Percentiles rank a stretch among this genome's conserved stretches.
These are phyloP conservation scores for Beauveria medogensis DNA, from an alignment of 2,329 filamentous ascomycete species.

Conservation along the genomic window DNA sequence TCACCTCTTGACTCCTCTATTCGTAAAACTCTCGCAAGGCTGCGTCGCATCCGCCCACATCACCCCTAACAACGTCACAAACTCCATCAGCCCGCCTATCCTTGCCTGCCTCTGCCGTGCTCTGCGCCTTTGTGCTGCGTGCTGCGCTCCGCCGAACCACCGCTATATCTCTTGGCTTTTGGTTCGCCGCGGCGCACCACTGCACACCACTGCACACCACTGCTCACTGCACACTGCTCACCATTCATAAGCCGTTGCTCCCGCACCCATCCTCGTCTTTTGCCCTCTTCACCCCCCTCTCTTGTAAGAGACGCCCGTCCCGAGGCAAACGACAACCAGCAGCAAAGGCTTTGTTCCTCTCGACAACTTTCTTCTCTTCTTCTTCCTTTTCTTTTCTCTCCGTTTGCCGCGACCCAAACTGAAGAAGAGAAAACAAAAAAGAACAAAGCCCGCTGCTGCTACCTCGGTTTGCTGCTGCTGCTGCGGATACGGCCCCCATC, in stretches of 20 bases:
- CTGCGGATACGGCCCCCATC: constrained; percentile 1
- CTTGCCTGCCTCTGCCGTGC: neutral
- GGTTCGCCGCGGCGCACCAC: neutral
- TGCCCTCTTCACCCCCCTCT: constrained; percentile 17
- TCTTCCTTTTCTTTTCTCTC: neutral
- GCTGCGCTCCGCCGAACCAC: constrained; percentile 7
- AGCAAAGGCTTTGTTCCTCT: neutral
- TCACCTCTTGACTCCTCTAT: neutral
- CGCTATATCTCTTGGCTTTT: neutral
- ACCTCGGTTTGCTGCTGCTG: neutral
- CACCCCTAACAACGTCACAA: constrained; percentile 27
- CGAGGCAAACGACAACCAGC: constrained; percentile 11
- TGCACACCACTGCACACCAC: neutral
- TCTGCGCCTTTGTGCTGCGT: neutral
- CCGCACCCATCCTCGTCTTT: constrained; percentile 20
- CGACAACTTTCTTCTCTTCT: neutral
- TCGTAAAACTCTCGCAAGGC: neutral
- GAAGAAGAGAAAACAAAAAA: neutral
- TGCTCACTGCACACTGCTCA: constrained; percentile 11
- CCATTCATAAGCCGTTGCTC: constrained; percentile 35
- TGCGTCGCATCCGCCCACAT: constrained; percentile 15
- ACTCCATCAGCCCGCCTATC: constrained; percentile 19
- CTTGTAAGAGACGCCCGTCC: constrained; percentile 23
- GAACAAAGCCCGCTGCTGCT: neutral
- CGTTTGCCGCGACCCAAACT: neutral